Base-by-base conservation (phyloP, 768 basidiomycete genomes). In the Suillus plorans region DNA sequence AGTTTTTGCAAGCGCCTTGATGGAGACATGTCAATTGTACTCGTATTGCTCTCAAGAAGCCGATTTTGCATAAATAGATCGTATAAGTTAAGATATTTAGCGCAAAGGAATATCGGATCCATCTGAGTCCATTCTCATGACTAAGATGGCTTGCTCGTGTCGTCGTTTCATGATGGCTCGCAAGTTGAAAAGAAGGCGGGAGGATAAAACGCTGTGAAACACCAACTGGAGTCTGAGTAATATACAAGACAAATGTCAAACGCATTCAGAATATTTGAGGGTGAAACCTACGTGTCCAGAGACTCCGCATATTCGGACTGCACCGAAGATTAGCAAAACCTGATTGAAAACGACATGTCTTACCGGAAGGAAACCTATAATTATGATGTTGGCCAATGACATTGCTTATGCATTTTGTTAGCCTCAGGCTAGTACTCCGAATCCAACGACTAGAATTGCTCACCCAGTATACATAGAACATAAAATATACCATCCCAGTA, bases 1-100 rank as follows among this genome's bases (percentile, higher is more conserved):
- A 75, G 50, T 86, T 85, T 64, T 73, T 85, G 49, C 76, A 76
- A 47, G 75, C 79, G 28, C 45, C 47, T 58, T 49, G 50, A 68
- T 36, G 39, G 16, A 41, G 47, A 50, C 8, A 41, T 42, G 12
- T 28, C 39, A 20, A 28, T 28, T 59, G 39, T 42, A 59, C 16
- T 25, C 28, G 8, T 59, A 42, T 28, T 42, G 20, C 53, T 55
- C 34, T 55, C 20, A 12, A 55, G 20, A 53, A 31, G 53, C 20
- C 6, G 20, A 20, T 55, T 13, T 55, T 36, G 6, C 31, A 31
- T 7, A n/a, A 55, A 55, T 20, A 31, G 34, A 37, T n/a, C 13
- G 16, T 12, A 10, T 34, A 3, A 12, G 10, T 34, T 13, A 6
- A n/a, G 25, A 41, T 28, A 59, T 39, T 9, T 39, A 8, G 16